Evolutionary conservation across 2,329 filamentous ascomycete species (phyloP), one percentile per base, ranked within the genome.

Genomic region (Alternaria dauci): DNA sequence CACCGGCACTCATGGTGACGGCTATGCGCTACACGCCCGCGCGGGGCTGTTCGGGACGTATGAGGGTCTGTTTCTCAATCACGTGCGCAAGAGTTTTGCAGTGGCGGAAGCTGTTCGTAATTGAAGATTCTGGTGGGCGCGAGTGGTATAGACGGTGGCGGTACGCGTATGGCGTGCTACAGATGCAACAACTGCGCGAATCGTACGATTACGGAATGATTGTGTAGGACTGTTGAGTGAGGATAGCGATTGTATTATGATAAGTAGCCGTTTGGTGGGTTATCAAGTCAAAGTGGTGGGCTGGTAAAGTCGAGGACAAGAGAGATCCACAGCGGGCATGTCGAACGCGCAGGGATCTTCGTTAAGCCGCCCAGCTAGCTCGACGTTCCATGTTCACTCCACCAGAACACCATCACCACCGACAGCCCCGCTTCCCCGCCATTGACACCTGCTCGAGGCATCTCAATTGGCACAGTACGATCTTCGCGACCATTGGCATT

Each of bases 1-100:
- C 97, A 62, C 71, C 76, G 43, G 67, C 71, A 61, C 74, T 78
- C 76, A 78, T 77, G 53, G 47, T 63, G 58, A 64, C 58, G 52
- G 61, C 28, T 66, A 30, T 50, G 62, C 58, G 59, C 63, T 62
- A 61, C 50, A 26, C 42, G 65, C 71, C 69, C 67, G 43, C 59
- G 44, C 53, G 43, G 59, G 58, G 58, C 55, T 55, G 18, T 12
- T 38, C 11, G 39, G 12, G 20, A 9, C n/a, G 20, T 12, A 26
- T 26, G 41, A 23, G 16, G 11, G 36, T 12, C 30, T 16, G 23
- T 26, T 47, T 43, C 14, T 32, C 51, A 42, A 47, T 34, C 46
- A n/a, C 34, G 23, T 50, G 42, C 47, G 55, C 47, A 55, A 30
- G n/a, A 26, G 11, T 20, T 54, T n/a, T 20, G 25, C 48, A 12